Conservation (phyloP, 2,329 filamentous ascomycete genomes). For the Cyclaneusma minus region DNA sequence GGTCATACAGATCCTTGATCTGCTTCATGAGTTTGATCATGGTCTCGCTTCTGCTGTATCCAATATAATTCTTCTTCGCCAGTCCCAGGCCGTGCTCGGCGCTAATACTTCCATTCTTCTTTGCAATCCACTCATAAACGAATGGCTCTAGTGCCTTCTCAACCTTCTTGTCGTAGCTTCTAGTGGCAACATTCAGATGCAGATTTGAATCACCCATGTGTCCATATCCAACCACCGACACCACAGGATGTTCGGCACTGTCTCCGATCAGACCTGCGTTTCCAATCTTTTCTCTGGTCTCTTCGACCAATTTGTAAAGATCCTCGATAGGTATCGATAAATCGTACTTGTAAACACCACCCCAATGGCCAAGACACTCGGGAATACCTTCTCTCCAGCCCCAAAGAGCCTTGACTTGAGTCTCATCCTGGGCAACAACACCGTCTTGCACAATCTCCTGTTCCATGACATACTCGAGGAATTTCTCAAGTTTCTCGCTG, state of each 20-base stretch:
- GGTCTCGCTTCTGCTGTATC: conserved; percentile 77
- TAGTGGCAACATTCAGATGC: conserved; percentile 77
- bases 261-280: conserved; percentile 65
- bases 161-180: conserved; percentile 72
- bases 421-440: conserved; percentile 84
- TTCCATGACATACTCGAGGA: conserved; percentile 84
- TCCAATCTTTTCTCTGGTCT: conserved; percentile 57
- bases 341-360: conserved; percentile 97
- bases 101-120: conserved; percentile 82
- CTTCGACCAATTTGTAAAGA: conserved; percentile 80
- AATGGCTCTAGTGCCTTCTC: conserved; percentile 84
- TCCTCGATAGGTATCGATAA: conserved; percentile 81
- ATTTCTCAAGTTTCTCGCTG: conserved; percentile 74
- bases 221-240: conserved; percentile 88
- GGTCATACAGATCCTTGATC: conserved; percentile 87
- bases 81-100: conserved; percentile 90
- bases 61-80: conserved; percentile 90
- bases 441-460: conserved; percentile 78
- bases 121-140: conserved; percentile 92
- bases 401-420: conserved; percentile 77
- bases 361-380: conserved; percentile 77
- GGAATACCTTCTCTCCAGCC: conserved; percentile 86
- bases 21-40: conserved; percentile 89
- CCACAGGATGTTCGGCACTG: conserved; percentile 59
- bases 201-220: conserved; percentile 97